phyloP scores from a whole-genome alignment of 2,329 filamentous ascomycete genomes.

The Metarhizium brunneum region DNA sequence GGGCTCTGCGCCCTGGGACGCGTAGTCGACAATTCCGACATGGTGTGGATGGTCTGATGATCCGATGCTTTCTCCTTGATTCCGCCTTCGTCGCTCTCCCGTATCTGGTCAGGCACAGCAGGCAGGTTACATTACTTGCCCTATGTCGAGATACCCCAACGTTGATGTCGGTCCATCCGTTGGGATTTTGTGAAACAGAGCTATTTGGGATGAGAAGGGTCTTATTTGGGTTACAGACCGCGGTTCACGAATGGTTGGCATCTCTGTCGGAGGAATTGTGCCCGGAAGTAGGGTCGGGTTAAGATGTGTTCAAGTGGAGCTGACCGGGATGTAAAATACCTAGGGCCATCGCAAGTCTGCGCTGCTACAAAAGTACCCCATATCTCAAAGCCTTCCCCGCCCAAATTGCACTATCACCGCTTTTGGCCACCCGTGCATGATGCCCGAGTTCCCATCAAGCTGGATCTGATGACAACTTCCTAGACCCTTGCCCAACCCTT shows the following conservation, averaged over 20 bases:
- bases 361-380: too few relatives aligned
- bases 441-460: too few relatives aligned
- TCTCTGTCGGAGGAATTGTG: not conserved
- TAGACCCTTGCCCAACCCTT: too few relatives aligned
- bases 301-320: not conserved
- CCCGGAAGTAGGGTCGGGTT: not conserved
- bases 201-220: not conserved
- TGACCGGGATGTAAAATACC: too few relatives aligned
- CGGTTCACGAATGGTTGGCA: not conserved
- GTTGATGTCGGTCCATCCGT: slow-evolving; percentile 4
- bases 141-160: slow-evolving; percentile 2
- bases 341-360: too few relatives aligned
- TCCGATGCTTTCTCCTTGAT: not conserved
- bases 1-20: slow-evolving; percentile 14
- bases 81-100: not conserved
- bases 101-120: not conserved
- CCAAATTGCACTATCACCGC: too few relatives aligned
- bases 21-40: not conserved
- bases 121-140: not conserved
- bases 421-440: too few relatives aligned
- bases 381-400: too few relatives aligned
- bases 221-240: not conserved
- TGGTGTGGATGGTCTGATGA: not conserved
- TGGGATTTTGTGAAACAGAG: not conserved
- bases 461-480: too few relatives aligned